Base-by-base conservation (phyloP, 805 yeast species). In the Ogataea henricii region DNA sequence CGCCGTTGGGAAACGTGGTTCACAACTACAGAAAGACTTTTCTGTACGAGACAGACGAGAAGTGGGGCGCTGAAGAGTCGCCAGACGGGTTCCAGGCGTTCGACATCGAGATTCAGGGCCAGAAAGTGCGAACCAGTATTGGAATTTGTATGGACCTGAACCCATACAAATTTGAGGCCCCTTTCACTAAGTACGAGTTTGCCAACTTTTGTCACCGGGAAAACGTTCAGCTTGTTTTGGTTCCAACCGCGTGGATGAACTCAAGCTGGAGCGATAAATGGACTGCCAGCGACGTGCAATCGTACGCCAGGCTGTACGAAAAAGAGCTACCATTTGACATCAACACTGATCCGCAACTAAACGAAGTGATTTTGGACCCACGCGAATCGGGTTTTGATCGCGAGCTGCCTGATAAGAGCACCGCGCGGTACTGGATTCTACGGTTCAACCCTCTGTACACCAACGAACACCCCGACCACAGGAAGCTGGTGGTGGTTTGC, bases 121-220 rank as follows among this genome's bases (percentile, higher is more conserved):
- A 41, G 13, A 43, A 18, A 4, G 55, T 78, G 6, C 74, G 64
- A 29, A 69, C 85, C 1, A 75, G 83, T 27, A 72, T 91, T 46
- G 98, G 97, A 0, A 89, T 91, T 5, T 91, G 98, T 63, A 91
- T 91, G 97, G 98, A 91, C 67, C 65, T 91, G 52, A 90, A 88
- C 63, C 96, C 97, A 0, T 86, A 87, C 64, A 75, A 87, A 62
- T 91, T 91, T 64, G 72, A 78, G 53, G 89, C 96, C 1, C 90
- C 95, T 1, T 90, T 89, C 66, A 71, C 76, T 30, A 74, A 71
- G 21, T 89, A 78, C 61, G 97, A 91, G 64, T 88, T 87, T 65
- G 76, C 91, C 0, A 63, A 66, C 23, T 72, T 73, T 44, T 81
- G 87, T 49, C 60, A 69, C 17, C 56, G 65, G 0, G 73, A 81